phyloP scores from a whole-genome alignment of 1,284 basidiomycete species.

The Coniophora puteana region DNA sequence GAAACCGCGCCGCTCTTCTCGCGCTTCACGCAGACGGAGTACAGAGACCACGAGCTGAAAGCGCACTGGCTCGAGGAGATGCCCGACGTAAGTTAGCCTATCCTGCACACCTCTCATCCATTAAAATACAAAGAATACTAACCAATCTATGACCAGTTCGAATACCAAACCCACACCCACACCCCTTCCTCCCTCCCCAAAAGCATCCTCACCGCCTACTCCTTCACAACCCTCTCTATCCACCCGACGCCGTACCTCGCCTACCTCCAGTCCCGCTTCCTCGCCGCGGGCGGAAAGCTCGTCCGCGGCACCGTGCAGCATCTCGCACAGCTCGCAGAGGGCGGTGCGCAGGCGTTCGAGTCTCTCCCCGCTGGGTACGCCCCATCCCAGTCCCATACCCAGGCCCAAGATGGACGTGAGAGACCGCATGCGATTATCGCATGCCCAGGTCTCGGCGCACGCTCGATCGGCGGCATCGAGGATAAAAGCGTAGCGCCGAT shows the following conservation, averaged over 20 bases:
- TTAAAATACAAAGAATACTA: no score
- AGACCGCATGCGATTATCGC: slow-evolving; percentile 69
- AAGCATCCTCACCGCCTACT: slow-evolving; percentile 40
- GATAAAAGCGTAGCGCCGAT: slow-evolving; percentile 74
- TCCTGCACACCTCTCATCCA: no score
- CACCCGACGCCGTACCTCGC: slow-evolving; percentile 66
- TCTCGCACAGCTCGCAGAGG: slow-evolving; percentile 62
- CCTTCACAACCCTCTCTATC: slow-evolving; percentile 66
- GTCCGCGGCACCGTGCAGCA: slow-evolving; percentile 59
- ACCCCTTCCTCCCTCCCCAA: slow-evolving; percentile 4
- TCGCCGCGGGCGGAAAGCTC: slow-evolving; percentile 53
- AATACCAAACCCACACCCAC: no score
- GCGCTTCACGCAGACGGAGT: slow-evolving; percentile 58
- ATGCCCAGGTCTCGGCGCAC: slow-evolving; percentile 64
- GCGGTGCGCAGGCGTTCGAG: slow-evolving; percentile 29
- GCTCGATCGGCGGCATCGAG: slow-evolving; percentile 76
- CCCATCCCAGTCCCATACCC: no score
- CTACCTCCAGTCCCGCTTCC: slow-evolving; percentile 64
- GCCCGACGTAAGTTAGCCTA: slow-evolving; percentile 58
- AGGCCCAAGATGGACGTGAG: no score
- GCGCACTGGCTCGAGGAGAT: slow-evolving; percentile 50
- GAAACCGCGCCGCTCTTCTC: slow-evolving; percentile 60
- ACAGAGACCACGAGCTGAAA: slow-evolving; percentile 40
- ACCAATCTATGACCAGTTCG: no score
- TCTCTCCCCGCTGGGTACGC: slow-evolving; percentile 35